phyloP scores from a whole-genome alignment of 441 rosid genomes.

The Erysimum cheiri region DNA sequence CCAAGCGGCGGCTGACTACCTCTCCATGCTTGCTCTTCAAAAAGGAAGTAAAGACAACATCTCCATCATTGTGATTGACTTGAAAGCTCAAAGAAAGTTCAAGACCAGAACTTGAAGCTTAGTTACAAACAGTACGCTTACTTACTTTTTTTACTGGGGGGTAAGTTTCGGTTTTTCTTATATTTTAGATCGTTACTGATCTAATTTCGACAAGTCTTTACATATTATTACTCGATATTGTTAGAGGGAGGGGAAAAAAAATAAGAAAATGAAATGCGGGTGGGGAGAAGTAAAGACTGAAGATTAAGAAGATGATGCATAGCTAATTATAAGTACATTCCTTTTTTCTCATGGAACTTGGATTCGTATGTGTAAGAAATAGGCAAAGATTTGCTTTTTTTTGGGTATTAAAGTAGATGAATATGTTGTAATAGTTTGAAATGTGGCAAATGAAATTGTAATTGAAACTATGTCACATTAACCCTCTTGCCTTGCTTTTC shows the following conservation, averaged over 20 bases:
- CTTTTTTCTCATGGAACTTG: slow-evolving; percentile 70
- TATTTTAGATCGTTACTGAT: slow-evolving; percentile 8
- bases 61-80: slow-evolving; percentile 81
- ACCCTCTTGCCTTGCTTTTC: slow-evolving; percentile 15
- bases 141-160: slow-evolving; percentile 30
- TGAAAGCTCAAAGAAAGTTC: slow-evolving; percentile 82
- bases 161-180: slow-evolving; percentile 15
- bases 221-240: slow-evolving; percentile 27
- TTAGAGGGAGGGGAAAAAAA: slow-evolving; percentile 27
- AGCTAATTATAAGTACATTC: slow-evolving; percentile 57
- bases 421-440: slow-evolving; percentile 36
- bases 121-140: slow-evolving; percentile 30
- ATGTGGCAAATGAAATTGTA: slow-evolving; percentile 38
- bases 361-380: slow-evolving; percentile 48
- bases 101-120: slow-evolving; percentile 61
- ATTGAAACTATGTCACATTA: slow-evolving; percentile 36
- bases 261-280: slow-evolving; percentile 35
- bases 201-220: slow-evolving; percentile 43
- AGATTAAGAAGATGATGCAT: slow-evolving; percentile 44
- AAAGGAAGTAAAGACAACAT: slow-evolving; percentile 85
- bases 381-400: slow-evolving; percentile 34
- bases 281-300: slow-evolving; percentile 36
- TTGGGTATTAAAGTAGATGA: slow-evolving; percentile 24
- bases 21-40: slow-evolving; percentile 67
- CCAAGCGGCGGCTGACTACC: slow-evolving; percentile 82